Evolutionary conservation across 2,329 filamentous ascomycete species (phyloP), one percentile per base, ranked within the genome.

Genomic region (Orbilia oligospora): DNA sequence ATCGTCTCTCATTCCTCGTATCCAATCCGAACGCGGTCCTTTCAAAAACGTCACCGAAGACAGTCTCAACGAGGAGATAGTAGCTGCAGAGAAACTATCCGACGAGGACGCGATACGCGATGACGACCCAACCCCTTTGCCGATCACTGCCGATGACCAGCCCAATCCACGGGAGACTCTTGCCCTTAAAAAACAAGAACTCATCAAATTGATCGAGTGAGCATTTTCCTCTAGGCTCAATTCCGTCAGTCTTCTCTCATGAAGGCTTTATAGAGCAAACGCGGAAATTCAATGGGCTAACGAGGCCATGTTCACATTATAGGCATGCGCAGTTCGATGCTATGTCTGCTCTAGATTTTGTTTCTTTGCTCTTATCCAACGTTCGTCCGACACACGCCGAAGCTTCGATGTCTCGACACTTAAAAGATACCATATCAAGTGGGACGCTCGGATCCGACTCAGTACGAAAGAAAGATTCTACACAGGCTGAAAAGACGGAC

Each of bases 351-450:
- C 89, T 97, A 82, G 93, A 97, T 83, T 93, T 94, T 82, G 86
- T 97, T 71, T 97, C 94, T 33, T 88, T 97, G 5, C 87, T 97
- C 0, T 87, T 96, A 16, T 93, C 93, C n/a, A 94, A 94, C 83
- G 89, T 96, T 83, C 87, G 87, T n/a, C 92, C 93, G 0, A 89
- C 88, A 8, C 89, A 91, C 80, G 92, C 91, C 4, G 87, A 90
- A 81, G 84, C 87, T 56, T 93, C 93, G 3, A 88, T 97, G 79
- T 93, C 92, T 0, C 88, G 89, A 14, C 87, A 87, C 20, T 86
- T 97, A 20, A 92, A 92, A 82, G 88, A 92, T 9, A 87, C 89
- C 79, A 89, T 93, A 9, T 92, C 93, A 12, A 88, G 91, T 41
- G 93, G 93, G 10, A 93, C 92, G 0, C 85, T 97, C 44, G 92